A percentile compares a stretch with the other conserved stretches of the same genome.
Evolutionary conservation across 2,329 filamentous ascomycete genomes (phyloP).

Genomic region (Myriangium duriaei): DNA sequence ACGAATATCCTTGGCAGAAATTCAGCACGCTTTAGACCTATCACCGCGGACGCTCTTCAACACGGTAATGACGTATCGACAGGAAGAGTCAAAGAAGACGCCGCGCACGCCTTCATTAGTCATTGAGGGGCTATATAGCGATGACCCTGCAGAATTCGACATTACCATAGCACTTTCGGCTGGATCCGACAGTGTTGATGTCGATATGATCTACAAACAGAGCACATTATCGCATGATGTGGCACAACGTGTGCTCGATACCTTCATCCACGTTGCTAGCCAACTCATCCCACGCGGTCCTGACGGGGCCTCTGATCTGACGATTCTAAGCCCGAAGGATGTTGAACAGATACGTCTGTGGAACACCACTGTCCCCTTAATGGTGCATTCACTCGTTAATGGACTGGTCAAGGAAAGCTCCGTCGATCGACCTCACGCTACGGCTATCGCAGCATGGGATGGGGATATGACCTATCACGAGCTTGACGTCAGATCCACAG

Average conservation of each 20-base stretch:
- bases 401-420: background rate
- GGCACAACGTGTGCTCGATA: background rate
- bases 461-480: conserved; percentile 17
- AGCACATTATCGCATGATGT: background rate
- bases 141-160: background rate
- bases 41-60: background rate
- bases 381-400: background rate
- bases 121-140: background rate
- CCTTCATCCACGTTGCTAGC: background rate
- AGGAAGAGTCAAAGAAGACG: background rate
- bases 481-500: conserved; percentile 15
- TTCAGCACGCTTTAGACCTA: background rate
- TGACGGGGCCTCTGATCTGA: background rate
- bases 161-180: background rate
- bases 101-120: background rate
- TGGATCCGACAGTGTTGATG: background rate
- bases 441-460: conserved; percentile 18
- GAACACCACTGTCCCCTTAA: background rate
- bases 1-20: background rate
- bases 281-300: background rate
- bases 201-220: background rate
- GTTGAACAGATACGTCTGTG: background rate
- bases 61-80: background rate
- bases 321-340: background rate
- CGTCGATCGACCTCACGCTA: background rate